Conservation (phyloP, 2,329 filamentous ascomycete species). For the Ilyonectria destructans region DNA sequence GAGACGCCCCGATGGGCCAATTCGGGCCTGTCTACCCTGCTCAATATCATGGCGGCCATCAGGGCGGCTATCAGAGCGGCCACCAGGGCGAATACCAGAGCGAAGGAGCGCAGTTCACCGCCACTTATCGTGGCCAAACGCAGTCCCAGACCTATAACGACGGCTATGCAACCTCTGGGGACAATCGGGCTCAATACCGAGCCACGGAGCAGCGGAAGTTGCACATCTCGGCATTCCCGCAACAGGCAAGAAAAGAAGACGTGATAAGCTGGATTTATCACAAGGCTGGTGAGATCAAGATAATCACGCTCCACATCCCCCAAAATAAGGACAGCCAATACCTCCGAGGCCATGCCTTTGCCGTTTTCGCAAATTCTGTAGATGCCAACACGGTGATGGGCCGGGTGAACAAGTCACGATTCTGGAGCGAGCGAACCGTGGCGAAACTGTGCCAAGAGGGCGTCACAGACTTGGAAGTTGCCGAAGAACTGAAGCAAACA, state of each 20-base stretch:
- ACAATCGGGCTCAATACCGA: slow-evolving; percentile 25
- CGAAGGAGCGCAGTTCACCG: slow-evolving; percentile 32
- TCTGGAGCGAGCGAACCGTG: slow-evolving; percentile 45
- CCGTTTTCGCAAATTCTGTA: slow-evolving; percentile 42
- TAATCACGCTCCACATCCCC: slow-evolving; percentile 49
- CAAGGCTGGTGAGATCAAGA: slow-evolving; percentile 44
- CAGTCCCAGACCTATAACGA: slow-evolving; percentile 27
- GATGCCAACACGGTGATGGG: slow-evolving; percentile 46
- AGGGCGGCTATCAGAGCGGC: slow-evolving; percentile 23
- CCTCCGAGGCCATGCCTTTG: slow-evolving; percentile 48
- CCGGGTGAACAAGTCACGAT: slow-evolving; percentile 47
- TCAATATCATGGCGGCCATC: slow-evolving; percentile 1
- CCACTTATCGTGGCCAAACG: slow-evolving; percentile 37
- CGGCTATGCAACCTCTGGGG: slow-evolving; percentile 8
- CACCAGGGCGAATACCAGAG: slow-evolving; percentile 19
- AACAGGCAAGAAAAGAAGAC: slow-evolving; percentile 41
- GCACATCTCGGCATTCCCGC: slow-evolving; percentile 48
- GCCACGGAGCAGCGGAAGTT: slow-evolving; percentile 44
- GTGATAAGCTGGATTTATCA: slow-evolving; percentile 50
- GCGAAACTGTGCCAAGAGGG: slow-evolving; percentile 44
- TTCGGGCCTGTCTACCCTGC: slow-evolving; percentile 28
- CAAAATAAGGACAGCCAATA: slow-evolving; percentile 40
- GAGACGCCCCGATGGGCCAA: slow-evolving; percentile 6
- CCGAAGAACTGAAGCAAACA: slow-evolving; percentile 7
- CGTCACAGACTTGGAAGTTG: slow-evolving; percentile 24